phyloP scores from a whole-genome alignment of 352 stramenopile genomes.

The Globisporangium recalcitrans region DNA sequence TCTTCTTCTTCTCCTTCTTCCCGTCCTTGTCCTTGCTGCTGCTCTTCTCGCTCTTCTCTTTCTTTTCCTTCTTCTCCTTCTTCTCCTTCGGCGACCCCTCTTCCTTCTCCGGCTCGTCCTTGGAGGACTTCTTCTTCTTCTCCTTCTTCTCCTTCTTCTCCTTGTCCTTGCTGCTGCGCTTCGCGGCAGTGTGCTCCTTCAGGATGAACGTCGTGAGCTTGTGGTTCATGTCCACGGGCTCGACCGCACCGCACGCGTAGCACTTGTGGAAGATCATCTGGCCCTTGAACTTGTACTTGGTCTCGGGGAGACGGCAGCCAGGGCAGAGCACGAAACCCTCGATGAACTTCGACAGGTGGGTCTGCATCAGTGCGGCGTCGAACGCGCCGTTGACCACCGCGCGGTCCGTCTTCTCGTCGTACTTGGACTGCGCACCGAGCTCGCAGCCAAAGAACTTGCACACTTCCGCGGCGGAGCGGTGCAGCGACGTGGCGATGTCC shows the following conservation, averaged over 20 bases:
- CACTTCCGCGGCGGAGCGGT: constrained; percentile 94
- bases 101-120: constrained; percentile 65
- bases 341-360: constrained; percentile 97
- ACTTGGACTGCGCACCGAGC: constrained; percentile 97
- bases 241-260: constrained; percentile 95
- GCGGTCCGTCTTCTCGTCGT: constrained; percentile 93
- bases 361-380: constrained; percentile 91
- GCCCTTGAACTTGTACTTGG: constrained; percentile 99
- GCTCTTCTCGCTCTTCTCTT: constrained; percentile 70
- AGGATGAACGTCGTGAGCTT: constrained; percentile 98
- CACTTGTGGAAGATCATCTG: constrained; percentile 97
- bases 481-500: constrained; percentile 91
- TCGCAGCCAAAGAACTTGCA: constrained; percentile 99
- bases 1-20: constrained; percentile 82
- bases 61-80: constrained; percentile 68
- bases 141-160: constrained; percentile 79
- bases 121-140: constrained; percentile 51
- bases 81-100: constrained; percentile 51
- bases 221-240: constrained; percentile 97
- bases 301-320: constrained; percentile 96
- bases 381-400: constrained; percentile 97
- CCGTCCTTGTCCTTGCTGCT: constrained; percentile 62
- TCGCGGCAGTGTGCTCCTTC: constrained; percentile 92
- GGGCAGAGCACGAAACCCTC: constrained; percentile 98
- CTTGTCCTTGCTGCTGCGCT: constrained; percentile 79